These are phyloP conservation scores for Sambucus nigra DNA, from an alignment of 129 eudicot species.

Conservation along the genomic window DNA sequence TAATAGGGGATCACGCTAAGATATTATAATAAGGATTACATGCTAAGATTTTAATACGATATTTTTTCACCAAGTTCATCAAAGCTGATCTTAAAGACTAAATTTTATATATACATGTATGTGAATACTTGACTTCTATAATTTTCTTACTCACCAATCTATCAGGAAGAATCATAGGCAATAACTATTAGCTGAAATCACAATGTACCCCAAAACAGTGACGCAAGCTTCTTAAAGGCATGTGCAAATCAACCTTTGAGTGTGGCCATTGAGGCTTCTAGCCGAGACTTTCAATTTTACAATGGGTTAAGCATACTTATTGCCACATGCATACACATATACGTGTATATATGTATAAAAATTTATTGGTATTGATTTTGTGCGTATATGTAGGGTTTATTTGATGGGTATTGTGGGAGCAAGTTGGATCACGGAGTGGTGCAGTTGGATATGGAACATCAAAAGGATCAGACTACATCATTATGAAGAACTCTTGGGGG, in stretches of 20 bases:
- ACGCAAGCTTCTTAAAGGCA: conserved; percentile 71
- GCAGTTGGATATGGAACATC: conserved; percentile 69
- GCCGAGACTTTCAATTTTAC: conserved; percentile 88
- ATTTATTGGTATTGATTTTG: neutral
- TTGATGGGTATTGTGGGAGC: conserved; percentile 64
- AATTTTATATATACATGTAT: no score
- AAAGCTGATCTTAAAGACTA: no score
- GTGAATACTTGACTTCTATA: no score
- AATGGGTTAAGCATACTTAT: conserved; percentile 55
- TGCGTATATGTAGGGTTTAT: conserved; percentile 37
- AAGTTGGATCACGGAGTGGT: conserved; percentile 73
- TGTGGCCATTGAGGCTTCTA: conserved; percentile 82
- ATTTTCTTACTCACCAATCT: no score
- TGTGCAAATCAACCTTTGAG: conserved; percentile 89
- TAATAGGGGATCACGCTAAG: no score
- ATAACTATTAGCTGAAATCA: conserved; percentile 74
- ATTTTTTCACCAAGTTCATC: no score
- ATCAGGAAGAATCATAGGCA: conserved; percentile 55
- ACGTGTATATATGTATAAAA: neutral
- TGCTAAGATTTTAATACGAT: no score
- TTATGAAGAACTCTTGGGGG: conserved; percentile 73
- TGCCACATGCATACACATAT: neutral
- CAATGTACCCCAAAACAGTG: conserved; percentile 74
- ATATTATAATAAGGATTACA: no score
- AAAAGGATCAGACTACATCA: conserved; percentile 45